These are phyloP conservation scores for Debaryomycetaceae sp. DNA, from an alignment of 1,139 yeast genomes.

Conservation along the genomic window DNA sequence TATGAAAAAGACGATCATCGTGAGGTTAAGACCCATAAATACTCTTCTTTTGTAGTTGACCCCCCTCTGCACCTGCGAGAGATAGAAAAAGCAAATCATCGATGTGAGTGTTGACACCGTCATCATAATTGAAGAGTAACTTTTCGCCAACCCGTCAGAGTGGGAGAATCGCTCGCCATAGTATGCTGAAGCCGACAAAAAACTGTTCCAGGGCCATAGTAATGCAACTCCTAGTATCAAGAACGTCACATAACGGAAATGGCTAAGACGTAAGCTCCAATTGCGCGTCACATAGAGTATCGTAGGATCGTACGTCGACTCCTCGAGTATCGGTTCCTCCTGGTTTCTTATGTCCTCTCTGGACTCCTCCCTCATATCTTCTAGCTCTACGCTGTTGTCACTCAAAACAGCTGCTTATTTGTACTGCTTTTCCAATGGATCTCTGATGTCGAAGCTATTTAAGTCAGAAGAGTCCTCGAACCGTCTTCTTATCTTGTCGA, in stretches of 20 bases:
- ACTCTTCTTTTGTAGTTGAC: constrained; percentile 63
- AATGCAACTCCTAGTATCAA: constrained; percentile 69
- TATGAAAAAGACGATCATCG: constrained; percentile 52
- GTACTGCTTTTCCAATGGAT: background rate
- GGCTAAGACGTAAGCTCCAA: constrained; percentile 24
- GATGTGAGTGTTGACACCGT: constrained; percentile 75
- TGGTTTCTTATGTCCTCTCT: constrained; percentile 6
- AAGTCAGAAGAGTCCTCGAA: too few species aligned
- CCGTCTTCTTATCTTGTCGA: too few species aligned
- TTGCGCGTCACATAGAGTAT: constrained; percentile 18
- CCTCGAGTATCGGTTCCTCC: background rate
- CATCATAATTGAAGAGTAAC: constrained; percentile 87
- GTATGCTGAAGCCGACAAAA: constrained; percentile 81
- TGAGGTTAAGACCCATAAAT: constrained; percentile 53
- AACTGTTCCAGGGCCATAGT: constrained; percentile 97
- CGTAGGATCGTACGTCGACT: constrained; percentile 21
- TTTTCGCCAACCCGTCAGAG: constrained; percentile 50
- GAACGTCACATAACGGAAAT: constrained; percentile 59
- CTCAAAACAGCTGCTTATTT: constrained; percentile 4
- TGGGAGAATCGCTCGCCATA: constrained; percentile 63
- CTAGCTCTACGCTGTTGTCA: constrained; percentile 9
- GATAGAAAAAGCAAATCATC: constrained; percentile 53
- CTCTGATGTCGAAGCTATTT: too few species aligned
- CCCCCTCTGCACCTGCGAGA: constrained; percentile 67
- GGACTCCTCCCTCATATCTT: constrained; percentile 15